Evolutionary conservation across 2,329 filamentous ascomycete species (phyloP).

Genomic region (Pezicula neosporulosa): DNA sequence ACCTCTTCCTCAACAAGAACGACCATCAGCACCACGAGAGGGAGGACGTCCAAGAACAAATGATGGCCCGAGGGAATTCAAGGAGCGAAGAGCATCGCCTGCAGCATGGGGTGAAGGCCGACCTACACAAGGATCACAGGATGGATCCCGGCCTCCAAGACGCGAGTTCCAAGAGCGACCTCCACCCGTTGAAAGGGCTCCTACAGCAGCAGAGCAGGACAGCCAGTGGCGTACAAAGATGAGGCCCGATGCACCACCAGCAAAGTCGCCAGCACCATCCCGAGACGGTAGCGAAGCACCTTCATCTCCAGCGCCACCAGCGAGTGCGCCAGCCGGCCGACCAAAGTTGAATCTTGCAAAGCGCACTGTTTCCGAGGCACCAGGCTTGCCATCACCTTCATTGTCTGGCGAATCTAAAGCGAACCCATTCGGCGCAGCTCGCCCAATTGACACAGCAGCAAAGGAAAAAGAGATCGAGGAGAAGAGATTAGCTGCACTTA

Average conservation of each 20-base stretch:
- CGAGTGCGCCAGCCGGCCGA: conserved; percentile 58
- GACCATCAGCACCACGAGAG: conserved; percentile 47
- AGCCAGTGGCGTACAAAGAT: conserved; percentile 91
- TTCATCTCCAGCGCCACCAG: conserved; percentile 61
- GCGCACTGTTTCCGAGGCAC: conserved; percentile 78
- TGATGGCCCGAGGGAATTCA: conserved; percentile 59
- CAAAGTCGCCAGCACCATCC: conserved; percentile 61
- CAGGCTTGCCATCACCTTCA: conserved; percentile 48
- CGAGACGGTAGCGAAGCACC: conserved; percentile 74
- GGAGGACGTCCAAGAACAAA: conserved; percentile 55
- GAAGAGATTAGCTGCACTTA: conserved; percentile 69
- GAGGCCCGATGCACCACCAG: conserved; percentile 65
- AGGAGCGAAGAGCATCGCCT: conserved; percentile 65
- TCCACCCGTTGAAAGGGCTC: conserved; percentile 60
- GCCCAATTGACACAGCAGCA: conserved; percentile 88
- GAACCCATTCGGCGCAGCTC: conserved; percentile 89
- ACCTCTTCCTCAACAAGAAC: conserved; percentile 56
- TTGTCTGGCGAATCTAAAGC: conserved; percentile 70
- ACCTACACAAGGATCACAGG: conserved; percentile 48
- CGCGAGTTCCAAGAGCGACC: conserved; percentile 70
- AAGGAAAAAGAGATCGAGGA: conserved; percentile 89
- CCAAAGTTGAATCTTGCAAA: conserved; percentile 87
- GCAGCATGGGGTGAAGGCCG: conserved; percentile 73
- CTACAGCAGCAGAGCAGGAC: conserved; percentile 88
- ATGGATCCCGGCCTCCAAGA: conserved; percentile 76